Evolutionary conservation across 2,329 filamentous ascomycete species (phyloP).

Genomic region (Apiospora pterosperma): DNA sequence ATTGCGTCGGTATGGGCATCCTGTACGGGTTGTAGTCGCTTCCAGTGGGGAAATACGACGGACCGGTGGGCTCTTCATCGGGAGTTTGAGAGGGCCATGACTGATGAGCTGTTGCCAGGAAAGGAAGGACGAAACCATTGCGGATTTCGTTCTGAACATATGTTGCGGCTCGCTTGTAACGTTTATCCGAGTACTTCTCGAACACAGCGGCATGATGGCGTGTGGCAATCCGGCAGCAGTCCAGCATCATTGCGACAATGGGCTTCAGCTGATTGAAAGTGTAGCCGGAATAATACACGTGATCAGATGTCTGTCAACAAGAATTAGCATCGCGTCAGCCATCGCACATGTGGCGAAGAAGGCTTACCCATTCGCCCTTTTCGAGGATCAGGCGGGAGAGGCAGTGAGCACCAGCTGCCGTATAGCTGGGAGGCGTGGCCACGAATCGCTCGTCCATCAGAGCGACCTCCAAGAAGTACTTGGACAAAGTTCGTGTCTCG

Average conservation of each 20-base stretch:
- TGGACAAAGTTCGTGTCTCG: constrained; percentile 90
- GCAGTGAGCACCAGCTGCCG: constrained; percentile 89
- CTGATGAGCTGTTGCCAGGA: constrained; percentile 20
- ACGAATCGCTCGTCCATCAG: constrained; percentile 99
- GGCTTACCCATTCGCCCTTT: constrained; percentile 89
- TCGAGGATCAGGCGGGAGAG: constrained; percentile 82
- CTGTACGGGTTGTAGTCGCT: constrained; percentile 8
- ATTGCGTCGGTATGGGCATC: constrained; percentile 23
- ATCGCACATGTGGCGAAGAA: not conserved
- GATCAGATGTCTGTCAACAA: constrained; percentile 62
- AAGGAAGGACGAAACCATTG: constrained; percentile 53
- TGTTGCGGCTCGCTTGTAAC: constrained; percentile 79
- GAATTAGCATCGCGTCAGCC: constrained; percentile 29
- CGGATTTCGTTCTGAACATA: constrained; percentile 75
- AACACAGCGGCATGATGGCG: constrained; percentile 84
- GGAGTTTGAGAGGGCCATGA: not conserved
- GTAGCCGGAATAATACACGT: constrained; percentile 92
- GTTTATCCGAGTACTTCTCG: constrained; percentile 86
- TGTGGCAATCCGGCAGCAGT: constrained; percentile 79
- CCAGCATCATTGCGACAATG: constrained; percentile 73
- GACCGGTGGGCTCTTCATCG: constrained; percentile 8
- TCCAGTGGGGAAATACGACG: constrained; percentile 9
- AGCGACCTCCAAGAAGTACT: constrained; percentile 95
- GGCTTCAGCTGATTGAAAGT: constrained; percentile 80
- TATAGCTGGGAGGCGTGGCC: constrained; percentile 82